Conservation (phyloP, 139 green algal genomes). For the Pseudopediastrum boryanum region DNA sequence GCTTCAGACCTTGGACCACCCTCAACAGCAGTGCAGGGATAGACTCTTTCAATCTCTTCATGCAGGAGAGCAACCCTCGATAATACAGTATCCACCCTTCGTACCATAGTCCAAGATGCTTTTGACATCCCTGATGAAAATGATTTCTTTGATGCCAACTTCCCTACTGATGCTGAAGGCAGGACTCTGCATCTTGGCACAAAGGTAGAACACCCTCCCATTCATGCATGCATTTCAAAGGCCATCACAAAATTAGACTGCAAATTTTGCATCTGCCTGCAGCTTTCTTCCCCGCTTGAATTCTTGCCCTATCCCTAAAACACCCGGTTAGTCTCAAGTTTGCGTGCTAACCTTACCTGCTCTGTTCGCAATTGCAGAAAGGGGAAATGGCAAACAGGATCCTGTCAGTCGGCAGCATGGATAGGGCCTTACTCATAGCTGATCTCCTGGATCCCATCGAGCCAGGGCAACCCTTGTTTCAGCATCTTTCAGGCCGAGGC, state of each 20-base stretch:
- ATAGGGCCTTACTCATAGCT: conserved; percentile 63
- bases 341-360: too few species aligned
- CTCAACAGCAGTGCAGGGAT: too few species aligned
- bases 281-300: not conserved
- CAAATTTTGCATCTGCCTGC: not conserved
- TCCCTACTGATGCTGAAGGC: conserved; percentile 71
- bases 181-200: conserved; percentile 77
- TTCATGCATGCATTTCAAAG: too few species aligned
- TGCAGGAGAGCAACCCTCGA: conserved; percentile 21
- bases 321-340: not conserved
- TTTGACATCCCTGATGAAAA: not conserved
- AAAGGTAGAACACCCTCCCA: conserved; percentile 31
- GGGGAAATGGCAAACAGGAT: conserved; percentile 80
- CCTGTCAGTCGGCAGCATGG: conserved; percentile 68
- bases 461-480: conserved; percentile 48
- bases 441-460: conserved; percentile 55
- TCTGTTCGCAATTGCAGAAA: too few species aligned
- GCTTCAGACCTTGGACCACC: too few species aligned
- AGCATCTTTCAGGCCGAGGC: conserved; percentile 63
- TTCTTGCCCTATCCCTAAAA: not conserved
- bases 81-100: conserved; percentile 18
- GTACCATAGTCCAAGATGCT: conserved; percentile 21
- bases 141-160: conserved; percentile 70
- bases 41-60: too few species aligned
- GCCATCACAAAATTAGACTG: not conserved